These are phyloP conservation scores for Aspergillus luchuensis DNA, from an alignment of 2,329 filamentous ascomycete genomes.

Conservation along the genomic window DNA sequence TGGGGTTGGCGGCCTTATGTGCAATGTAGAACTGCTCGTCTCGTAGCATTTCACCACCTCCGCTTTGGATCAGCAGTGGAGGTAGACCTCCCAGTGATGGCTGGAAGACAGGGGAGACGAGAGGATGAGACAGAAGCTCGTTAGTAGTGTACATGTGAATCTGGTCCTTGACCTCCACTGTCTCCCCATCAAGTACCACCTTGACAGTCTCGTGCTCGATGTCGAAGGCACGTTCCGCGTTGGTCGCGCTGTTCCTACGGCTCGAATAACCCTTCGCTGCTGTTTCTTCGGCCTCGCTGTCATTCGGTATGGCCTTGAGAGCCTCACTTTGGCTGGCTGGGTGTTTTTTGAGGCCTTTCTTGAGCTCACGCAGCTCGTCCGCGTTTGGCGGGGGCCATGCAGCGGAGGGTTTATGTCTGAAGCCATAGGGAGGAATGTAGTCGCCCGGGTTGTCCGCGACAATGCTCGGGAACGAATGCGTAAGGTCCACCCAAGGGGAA, in stretches of 20 bases:
- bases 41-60: slow-evolving; percentile 83
- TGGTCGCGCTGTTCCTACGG: slow-evolving; percentile 22
- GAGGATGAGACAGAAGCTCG: slow-evolving; percentile 77
- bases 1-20: slow-evolving; percentile 87
- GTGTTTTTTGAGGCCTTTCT: slow-evolving; percentile 51
- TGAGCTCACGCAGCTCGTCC: slow-evolving; percentile 64
- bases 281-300: slow-evolving; percentile 31
- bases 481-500: slow-evolving; percentile 94
- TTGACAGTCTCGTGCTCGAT: slow-evolving; percentile 17
- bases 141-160: slow-evolving; percentile 90
- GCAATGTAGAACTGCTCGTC: slow-evolving; percentile 96
- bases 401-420: slow-evolving; percentile 83
- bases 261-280: slow-evolving; percentile 35
- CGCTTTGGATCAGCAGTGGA: slow-evolving; percentile 81
- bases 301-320: slow-evolving; percentile 21
- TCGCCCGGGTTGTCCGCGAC: slow-evolving; percentile 71
- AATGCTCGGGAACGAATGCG: slow-evolving; percentile 94
- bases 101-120: slow-evolving; percentile 87
- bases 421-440: slow-evolving; percentile 85
- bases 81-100: slow-evolving; percentile 87
- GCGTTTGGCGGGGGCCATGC: slow-evolving; percentile 92
- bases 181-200: slow-evolving; percentile 69
- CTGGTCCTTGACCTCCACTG: slow-evolving; percentile 79
- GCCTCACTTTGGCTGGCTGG: slow-evolving; percentile 29
- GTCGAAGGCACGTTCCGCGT: slow-evolving; percentile 28